Evolutionary conservation across 2,329 filamentous ascomycete genomes (phyloP).

Genomic region (Sporothrix schenckii): DNA sequence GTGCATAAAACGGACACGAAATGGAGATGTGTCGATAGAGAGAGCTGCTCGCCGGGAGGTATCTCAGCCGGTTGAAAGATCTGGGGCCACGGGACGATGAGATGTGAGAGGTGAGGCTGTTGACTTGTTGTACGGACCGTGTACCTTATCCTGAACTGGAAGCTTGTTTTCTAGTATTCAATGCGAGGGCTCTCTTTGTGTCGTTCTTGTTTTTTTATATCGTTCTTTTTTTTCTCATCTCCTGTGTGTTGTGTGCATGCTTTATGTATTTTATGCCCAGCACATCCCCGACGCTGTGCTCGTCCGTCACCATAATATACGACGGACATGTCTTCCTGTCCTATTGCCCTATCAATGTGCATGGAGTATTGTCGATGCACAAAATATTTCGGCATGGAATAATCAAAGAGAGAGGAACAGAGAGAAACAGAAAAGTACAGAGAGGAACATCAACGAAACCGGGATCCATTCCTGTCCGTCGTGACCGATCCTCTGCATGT

Average conservation of each 20-base stretch:
- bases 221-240: neutral
- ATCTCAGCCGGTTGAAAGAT: slow-evolving; percentile 4
- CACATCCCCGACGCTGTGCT: neutral
- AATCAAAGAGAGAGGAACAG: neutral
- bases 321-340: neutral
- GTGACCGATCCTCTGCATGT: slow-evolving; percentile 8
- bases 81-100: neutral
- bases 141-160: neutral
- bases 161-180: neutral
- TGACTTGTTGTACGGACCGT: neutral
- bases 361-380: neutral
- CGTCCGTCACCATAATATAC: slow-evolving; percentile 4
- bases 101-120: neutral
- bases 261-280: slow-evolving; percentile 4
- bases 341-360: slow-evolving; percentile 2
- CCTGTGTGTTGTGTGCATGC: neutral
- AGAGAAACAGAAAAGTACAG: no score
- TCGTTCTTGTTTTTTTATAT: neutral
- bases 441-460: neutral
- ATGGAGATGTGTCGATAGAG: neutral
- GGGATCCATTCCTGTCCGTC: slow-evolving; percentile 17
- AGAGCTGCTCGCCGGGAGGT: neutral
- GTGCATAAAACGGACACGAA: neutral
- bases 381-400: neutral
- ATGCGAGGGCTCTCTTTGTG: neutral